Evolutionary conservation across 768 basidiomycete species (phyloP).

Genomic region (Pleurotus tuber-regium): DNA sequence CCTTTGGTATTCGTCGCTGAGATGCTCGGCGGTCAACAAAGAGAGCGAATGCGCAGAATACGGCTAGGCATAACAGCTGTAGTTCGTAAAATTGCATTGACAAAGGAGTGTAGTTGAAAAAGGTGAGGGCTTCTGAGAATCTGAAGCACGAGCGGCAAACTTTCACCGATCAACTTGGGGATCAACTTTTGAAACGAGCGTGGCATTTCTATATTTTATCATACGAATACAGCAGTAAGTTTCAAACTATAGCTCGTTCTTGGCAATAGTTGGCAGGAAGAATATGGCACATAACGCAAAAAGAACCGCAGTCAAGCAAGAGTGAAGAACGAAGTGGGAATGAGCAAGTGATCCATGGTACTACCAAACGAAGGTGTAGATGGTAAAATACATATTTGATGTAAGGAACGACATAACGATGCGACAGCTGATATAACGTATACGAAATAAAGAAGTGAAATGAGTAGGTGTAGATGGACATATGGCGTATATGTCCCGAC

Average conservation of each 20-base stretch:
- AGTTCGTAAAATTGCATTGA: conserved; percentile 33
- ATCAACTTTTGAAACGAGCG: not conserved
- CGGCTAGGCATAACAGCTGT: conserved; percentile 33
- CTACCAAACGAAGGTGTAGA: conserved; percentile 4
- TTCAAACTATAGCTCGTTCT: not conserved
- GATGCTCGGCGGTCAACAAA: conserved; percentile 29
- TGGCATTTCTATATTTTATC: not conserved
- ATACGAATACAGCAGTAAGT: not conserved
- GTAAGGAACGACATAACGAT: not conserved
- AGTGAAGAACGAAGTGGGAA: not conserved
- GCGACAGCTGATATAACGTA: not conserved
- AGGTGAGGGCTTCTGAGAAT: too few species aligned
- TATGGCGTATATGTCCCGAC: not conserved
- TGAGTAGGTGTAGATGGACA: not conserved
- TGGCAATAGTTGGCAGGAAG: not conserved
- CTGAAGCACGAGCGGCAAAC: too few species aligned
- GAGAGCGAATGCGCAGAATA: conserved; percentile 31
- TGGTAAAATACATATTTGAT: conserved; percentile 9
- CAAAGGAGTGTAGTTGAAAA: not conserved
- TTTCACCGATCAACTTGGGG: too few species aligned
- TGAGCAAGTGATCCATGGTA: conserved; percentile 8
- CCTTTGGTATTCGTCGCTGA: conserved; percentile 18
- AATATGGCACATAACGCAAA: conserved; percentile 1
- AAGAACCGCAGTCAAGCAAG: conserved; percentile 3
- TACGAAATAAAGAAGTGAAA: not conserved